Base-by-base conservation (phyloP, 345 rosid species). In the Salix udensis region DNA sequence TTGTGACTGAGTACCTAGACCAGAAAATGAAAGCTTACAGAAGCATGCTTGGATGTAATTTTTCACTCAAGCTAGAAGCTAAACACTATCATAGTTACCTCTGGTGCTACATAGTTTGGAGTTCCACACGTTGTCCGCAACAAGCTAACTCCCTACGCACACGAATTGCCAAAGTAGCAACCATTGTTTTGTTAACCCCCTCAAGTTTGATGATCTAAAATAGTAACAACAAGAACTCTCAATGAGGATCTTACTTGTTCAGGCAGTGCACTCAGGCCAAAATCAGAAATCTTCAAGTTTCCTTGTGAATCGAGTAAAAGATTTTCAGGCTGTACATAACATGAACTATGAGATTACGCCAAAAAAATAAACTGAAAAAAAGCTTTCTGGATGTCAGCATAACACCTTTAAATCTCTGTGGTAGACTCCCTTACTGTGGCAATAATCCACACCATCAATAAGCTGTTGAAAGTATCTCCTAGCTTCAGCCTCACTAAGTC, bases 51-150 rank as follows among this genome's bases (percentile, higher is more conserved):
- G 39, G 58, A 69, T 58, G 12, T 30, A 60, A 24, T 40, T n/a
- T 36, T 52, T 5, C 40, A 12, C 21, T 65, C 21, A 72, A 68
- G 23, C 18, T 39, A 58, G 30, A 60, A 39, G n/a, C 31, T 26
- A 68, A 37, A 66, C 55, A 24, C 3, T 62, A 53, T 16, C 40
- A 75, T 65, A 30, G 71, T 73, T 84, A 93, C 98, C 99, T 95
- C 99, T 31, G 99, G 99, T 71, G 99, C 99, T 34, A 95, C 98
- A 70, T 95, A 95, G 80, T 95, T 95, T 60, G 97, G 98, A 64
- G 98, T 93, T 64, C 99, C 99, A 80, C 99, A 93, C 28, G 99
- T 95, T 73, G 99, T 95, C 82, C 88, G 88, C 26, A 95, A 89
- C 68, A 93, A 66, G 79, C 92, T 89, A 81, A 91, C 96, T 75